A percentile compares a stretch with the other conserved stretches of the same genome.
phyloP scores from a whole-genome alignment of 306 rosid species.

The Prunus fruticosa region DNA sequence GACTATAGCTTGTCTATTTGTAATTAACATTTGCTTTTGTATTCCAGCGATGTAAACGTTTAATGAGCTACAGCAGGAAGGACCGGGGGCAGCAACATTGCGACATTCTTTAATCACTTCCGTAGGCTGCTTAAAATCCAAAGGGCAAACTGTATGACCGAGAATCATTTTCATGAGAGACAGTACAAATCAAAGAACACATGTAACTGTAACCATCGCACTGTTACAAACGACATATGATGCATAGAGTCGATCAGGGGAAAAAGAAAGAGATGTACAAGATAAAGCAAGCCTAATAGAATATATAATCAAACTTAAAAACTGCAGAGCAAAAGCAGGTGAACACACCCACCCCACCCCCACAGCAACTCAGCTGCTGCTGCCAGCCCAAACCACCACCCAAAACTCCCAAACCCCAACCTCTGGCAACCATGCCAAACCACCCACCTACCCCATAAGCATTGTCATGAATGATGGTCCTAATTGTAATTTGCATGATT shows the following conservation, averaged over 20 bases:
- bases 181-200: not conserved
- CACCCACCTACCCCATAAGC: no score
- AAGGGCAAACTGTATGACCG: constrained; percentile 80
- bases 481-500: no score
- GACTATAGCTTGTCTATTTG: constrained; percentile 92
- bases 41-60: constrained; percentile 71
- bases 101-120: constrained; percentile 78
- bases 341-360: not conserved
- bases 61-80: constrained; percentile 91
- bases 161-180: constrained; percentile 20
- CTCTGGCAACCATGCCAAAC: no score
- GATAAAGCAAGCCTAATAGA: not conserved
- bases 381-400: no score
- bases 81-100: constrained; percentile 83
- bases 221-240: not conserved
- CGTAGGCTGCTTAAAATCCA: constrained; percentile 73
- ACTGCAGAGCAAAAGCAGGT: not conserved
- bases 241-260: no score
- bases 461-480: no score
- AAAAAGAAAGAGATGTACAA: no score
- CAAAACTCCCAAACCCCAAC: no score
- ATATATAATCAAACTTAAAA: not conserved
- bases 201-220: not conserved
- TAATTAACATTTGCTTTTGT: constrained; percentile 92
- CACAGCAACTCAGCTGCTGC: no score